A percentile compares a stretch with the other conserved stretches of the same genome.
Conservation (phyloP, 2,329 filamentous ascomycete genomes). For the Colletotrichum endophyticum region DNA sequence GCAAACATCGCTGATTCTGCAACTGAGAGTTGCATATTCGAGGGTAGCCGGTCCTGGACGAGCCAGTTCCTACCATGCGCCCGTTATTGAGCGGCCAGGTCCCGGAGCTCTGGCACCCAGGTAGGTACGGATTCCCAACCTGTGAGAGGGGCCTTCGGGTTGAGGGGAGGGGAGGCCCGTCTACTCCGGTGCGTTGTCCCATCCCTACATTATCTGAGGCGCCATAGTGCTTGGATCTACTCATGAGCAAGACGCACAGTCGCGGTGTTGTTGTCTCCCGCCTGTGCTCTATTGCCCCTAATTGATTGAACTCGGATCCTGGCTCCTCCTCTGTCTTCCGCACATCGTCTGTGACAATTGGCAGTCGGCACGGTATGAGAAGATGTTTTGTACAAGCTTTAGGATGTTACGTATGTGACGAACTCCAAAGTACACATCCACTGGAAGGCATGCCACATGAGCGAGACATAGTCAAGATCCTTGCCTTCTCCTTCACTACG, state of each 20-base stretch:
- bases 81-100: neutral
- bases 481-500: neutral
- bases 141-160: neutral
- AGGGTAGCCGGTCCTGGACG: neutral
- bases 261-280: neutral
- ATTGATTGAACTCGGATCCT: neutral
- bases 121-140: neutral
- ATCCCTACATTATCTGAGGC: neutral
- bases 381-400: neutral
- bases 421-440: neutral
- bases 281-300: neutral
- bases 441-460: neutral
- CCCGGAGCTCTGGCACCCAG: neutral
- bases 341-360: neutral
- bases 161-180: neutral
- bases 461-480: neutral
- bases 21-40: neutral
- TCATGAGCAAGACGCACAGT: neutral
- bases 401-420: neutral
- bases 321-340: neutral
- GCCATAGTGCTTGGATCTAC: neutral
- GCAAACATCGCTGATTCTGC: neutral
- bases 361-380: neutral
- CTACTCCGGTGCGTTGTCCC: neutral
- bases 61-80: neutral